A percentile compares a stretch with the other conserved stretches of the same genome.
These are phyloP conservation scores for Geoglossum cookeanum DNA, from an alignment of 2,329 filamentous ascomycete genomes.

Conservation along the genomic window DNA sequence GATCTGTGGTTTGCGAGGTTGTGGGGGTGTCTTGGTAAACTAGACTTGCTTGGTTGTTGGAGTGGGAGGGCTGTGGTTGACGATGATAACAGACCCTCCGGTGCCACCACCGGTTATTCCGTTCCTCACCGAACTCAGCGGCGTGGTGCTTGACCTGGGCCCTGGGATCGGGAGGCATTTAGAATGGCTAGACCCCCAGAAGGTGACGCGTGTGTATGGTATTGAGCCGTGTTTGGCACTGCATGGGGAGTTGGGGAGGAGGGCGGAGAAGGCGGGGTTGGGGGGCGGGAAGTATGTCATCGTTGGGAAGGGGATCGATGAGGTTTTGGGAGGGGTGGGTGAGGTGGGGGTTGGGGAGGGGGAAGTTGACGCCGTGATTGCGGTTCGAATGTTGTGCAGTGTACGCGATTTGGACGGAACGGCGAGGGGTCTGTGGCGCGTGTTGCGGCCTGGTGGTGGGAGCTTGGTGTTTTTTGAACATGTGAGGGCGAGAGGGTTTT, in stretches of 20 bases:
- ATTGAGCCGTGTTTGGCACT: conserved; percentile 32
- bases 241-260: conserved; percentile 24
- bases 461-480: conserved; percentile 36
- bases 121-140: conserved; percentile 21
- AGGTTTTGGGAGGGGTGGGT: conserved; percentile 24
- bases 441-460: conserved; percentile 36
- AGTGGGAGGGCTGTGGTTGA: no score
- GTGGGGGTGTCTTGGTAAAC: conserved; percentile 6
- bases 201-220: conserved; percentile 31
- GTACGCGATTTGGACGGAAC: conserved; percentile 29
- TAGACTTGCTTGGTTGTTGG: not conserved
- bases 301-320: conserved; percentile 25
- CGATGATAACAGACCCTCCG: no score
- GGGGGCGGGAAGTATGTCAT: conserved; percentile 27
- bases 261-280: conserved; percentile 24
- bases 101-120: conserved; percentile 14
- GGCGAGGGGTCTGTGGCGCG: conserved; percentile 25
- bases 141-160: conserved; percentile 29
- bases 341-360: conserved; percentile 15
- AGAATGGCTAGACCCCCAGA: conserved; percentile 23
- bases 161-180: conserved; percentile 34
- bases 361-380: conserved; percentile 35
- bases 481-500: conserved; percentile 9
- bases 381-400: conserved; percentile 34
- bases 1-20: conserved; percentile 6